Evolutionary conservation across 345 rosid species (phyloP).

Genomic region (Eutrema heterophyllum): DNA sequence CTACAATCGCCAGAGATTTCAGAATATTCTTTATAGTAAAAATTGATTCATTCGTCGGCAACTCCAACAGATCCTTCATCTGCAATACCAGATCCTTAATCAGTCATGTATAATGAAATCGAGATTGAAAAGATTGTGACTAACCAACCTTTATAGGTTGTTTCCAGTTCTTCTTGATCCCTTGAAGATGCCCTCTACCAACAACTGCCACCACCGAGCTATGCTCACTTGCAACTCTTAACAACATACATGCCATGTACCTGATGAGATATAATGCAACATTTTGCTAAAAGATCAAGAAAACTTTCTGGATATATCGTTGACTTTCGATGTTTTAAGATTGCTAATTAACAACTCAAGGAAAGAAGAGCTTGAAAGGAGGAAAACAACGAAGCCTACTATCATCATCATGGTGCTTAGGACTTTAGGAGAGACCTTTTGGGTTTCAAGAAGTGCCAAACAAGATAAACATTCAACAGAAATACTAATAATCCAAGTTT

Average conservation of each 20-base stretch:
- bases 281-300: background rate
- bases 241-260: conserved; percentile 74
- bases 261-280: conserved; percentile 41
- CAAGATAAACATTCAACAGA: background rate
- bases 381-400: background rate
- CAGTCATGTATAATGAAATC: background rate
- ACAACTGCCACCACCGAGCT: conserved; percentile 82
- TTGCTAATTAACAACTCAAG: background rate
- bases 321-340: background rate
- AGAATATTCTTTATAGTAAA: conserved; percentile 42
- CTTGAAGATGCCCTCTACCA: conserved; percentile 90
- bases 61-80: conserved; percentile 53
- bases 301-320: no score
- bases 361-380: background rate
- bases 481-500: background rate
- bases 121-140: conserved; percentile 13
- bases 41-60: conserved; percentile 45
- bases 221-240: conserved; percentile 59
- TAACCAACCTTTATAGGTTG: conserved; percentile 52
- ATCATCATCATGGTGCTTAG: background rate
- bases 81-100: conserved; percentile 14
- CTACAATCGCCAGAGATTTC: conserved; percentile 44
- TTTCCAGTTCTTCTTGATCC: conserved; percentile 81
- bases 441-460: background rate
- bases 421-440: background rate